Conservation (phyloP, 352 stramenopile genomes). For the Phytophthora sp. region DNA sequence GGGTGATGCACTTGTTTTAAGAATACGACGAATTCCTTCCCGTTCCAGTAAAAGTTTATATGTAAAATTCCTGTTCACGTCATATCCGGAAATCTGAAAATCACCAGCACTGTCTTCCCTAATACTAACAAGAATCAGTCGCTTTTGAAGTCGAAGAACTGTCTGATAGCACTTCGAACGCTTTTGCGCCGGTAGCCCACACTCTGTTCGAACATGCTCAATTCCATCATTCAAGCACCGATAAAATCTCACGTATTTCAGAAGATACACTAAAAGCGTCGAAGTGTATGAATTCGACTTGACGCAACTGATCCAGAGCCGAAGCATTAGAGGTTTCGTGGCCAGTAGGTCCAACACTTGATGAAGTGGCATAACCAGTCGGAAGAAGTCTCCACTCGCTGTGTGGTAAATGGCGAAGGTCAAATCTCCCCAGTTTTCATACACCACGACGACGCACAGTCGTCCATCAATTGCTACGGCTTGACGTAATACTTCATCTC, state of each 20-base stretch:
- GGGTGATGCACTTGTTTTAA: conserved; percentile 15
- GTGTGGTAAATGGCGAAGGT: conserved; percentile 63
- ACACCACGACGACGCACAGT: conserved; percentile 62
- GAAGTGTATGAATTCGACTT: conserved; percentile 71
- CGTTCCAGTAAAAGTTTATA: conserved; percentile 59
- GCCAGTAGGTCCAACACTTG: conserved; percentile 44
- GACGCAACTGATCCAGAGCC: conserved; percentile 71
- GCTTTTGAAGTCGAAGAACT: conserved; percentile 41
- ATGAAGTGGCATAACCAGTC: conserved; percentile 40
- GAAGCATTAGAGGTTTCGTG: conserved; percentile 52
- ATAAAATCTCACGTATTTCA: conserved; percentile 48
- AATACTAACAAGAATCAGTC: conserved; percentile 58
- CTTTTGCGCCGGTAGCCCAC: conserved; percentile 5
- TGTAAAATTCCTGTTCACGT: conserved; percentile 42
- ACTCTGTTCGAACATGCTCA: conserved; percentile 27
- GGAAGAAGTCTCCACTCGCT: conserved; percentile 36
- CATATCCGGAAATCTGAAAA: conserved; percentile 50
- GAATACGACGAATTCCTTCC: conserved; percentile 46
- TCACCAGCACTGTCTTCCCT: conserved; percentile 47
- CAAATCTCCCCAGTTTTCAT: conserved; percentile 85
- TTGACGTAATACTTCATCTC: conserved; percentile 78
- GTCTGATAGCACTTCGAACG: conserved; percentile 39
- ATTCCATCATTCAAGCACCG: conserved; percentile 1
- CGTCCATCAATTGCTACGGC: conserved; percentile 46
- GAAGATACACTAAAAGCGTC: conserved; percentile 48